Conservation (phyloP, 768 basidiomycete species). For the Termitomyces sp. region DNA sequence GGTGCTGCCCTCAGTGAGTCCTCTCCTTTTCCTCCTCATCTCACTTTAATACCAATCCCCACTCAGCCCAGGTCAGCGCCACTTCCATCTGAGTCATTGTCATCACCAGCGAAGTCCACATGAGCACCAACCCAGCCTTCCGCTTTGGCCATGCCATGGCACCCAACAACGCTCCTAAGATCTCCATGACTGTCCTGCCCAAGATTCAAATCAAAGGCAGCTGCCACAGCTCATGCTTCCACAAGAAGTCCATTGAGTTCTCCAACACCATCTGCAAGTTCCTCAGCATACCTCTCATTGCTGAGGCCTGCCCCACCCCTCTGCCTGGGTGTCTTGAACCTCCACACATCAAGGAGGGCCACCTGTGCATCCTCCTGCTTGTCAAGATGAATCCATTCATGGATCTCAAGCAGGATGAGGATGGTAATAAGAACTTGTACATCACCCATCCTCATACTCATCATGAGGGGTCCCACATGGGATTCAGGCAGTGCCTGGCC, state of each 20-base stretch:
- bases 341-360: slow-evolving; percentile 10
- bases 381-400: slow-evolving; percentile 20
- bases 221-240: slow-evolving; percentile 32
- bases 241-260: slow-evolving; percentile 46
- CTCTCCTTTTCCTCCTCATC: not conserved
- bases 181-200: slow-evolving; percentile 11
- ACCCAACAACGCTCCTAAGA: slow-evolving; percentile 18
- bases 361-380: slow-evolving; percentile 31
- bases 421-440: not conserved
- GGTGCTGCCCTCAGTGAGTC: slow-evolving; percentile 32
- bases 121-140: slow-evolving; percentile 13
- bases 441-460: slow-evolving; percentile 19
- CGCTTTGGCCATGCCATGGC: slow-evolving; percentile 33
- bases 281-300: slow-evolving; percentile 50
- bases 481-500: slow-evolving; percentile 23
- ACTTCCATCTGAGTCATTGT: slow-evolving; percentile 46
- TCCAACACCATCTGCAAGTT: slow-evolving; percentile 53
- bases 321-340: not conserved
- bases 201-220: slow-evolving; percentile 4
- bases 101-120: slow-evolving; percentile 16
- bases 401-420: slow-evolving; percentile 1
- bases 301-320: not conserved
- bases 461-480: slow-evolving; percentile 17
- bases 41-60: not conserved
- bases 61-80: slow-evolving; percentile 37